Evolutionary conservation across 306 rosid species (phyloP).

Genomic region (Comarum palustre): DNA sequence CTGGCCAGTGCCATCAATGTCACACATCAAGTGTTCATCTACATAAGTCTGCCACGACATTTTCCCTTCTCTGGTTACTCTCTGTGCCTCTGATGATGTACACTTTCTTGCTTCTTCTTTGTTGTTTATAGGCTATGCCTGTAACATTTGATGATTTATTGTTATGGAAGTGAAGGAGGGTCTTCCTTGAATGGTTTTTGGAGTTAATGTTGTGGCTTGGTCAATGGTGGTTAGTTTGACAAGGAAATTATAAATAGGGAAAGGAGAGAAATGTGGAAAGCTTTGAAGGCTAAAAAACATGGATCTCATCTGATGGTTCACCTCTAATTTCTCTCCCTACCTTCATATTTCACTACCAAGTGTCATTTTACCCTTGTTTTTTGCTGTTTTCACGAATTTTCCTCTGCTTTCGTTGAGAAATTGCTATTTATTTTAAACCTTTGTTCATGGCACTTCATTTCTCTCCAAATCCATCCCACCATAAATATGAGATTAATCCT

Average conservation of each 20-base stretch:
- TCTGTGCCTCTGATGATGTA: not conserved
- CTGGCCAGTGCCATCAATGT: conserved; percentile 74
- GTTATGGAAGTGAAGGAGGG: conserved; percentile 6
- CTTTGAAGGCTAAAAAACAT: conserved; percentile 15
- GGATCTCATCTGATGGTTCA: conserved; percentile 16
- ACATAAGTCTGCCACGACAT: conserved; percentile 99
- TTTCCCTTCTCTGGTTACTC: conserved; percentile 9
- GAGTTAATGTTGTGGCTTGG: conserved; percentile 15
- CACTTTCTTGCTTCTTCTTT: not conserved
- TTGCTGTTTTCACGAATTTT: conserved; percentile 13
- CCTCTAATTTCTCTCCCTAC: conserved; percentile 7
- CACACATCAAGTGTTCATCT: conserved; percentile 96
- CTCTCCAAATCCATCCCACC: not conserved
- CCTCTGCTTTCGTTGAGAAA: conserved; percentile 16
- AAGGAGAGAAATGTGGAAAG: conserved; percentile 24
- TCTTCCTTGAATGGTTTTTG: not conserved
- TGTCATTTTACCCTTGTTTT: conserved; percentile 6
- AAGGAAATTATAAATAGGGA: conserved; percentile 14
- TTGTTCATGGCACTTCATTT: not conserved
- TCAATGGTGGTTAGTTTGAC: conserved; percentile 24
- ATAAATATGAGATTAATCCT: not conserved
- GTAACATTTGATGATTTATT: not conserved
- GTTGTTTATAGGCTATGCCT: not conserved
- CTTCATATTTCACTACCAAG: conserved; percentile 22
- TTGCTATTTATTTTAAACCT: not conserved